Evolutionary conservation across 345 rosid genomes (phyloP).

Genomic region (Mercurialis annua): DNA sequence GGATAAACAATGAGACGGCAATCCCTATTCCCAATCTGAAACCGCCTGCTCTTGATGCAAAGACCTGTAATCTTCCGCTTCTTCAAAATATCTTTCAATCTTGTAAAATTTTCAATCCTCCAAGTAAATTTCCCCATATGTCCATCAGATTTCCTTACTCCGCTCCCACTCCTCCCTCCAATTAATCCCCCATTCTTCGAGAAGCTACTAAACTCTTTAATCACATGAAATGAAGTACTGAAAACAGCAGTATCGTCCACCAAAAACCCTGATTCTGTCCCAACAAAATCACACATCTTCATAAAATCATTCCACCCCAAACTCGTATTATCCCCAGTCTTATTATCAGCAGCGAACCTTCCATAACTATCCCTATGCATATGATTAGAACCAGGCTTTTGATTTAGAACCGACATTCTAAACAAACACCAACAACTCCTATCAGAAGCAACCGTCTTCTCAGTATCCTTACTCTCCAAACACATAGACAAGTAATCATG

Average conservation of each 20-base stretch:
- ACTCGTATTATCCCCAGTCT: constrained; percentile 95
- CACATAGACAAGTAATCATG: constrained; percentile 91
- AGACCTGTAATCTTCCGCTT: constrained; percentile 98
- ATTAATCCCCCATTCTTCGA: constrained; percentile 54
- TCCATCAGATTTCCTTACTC: constrained; percentile 80
- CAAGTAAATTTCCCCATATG: constrained; percentile 85
- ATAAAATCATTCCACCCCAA: constrained; percentile 97
- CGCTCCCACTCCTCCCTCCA: constrained; percentile 61
- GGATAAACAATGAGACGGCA: constrained; percentile 99
- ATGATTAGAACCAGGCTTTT: constrained; percentile 80
- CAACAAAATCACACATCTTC: constrained; percentile 88
- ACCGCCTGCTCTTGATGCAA: constrained; percentile 94
- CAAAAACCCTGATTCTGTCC: constrained; percentile 67
- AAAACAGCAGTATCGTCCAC: constrained; percentile 85
- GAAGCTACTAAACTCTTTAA: constrained; percentile 78
- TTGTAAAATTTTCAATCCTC: constrained; percentile 91
- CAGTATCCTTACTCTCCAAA: constrained; percentile 93
- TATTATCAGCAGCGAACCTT: constrained; percentile 86
- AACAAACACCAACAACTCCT: constrained; percentile 99
- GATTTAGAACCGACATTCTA: constrained; percentile 92
- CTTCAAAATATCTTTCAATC: constrained; percentile 88
- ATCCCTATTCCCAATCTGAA: constrained; percentile 97
- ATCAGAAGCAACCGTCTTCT: constrained; percentile 59
- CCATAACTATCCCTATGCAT: constrained; percentile 94
- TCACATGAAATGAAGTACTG: constrained; percentile 90